Conservation (phyloP, 805 yeast species). For the Candida methanosorbosa region DNA sequence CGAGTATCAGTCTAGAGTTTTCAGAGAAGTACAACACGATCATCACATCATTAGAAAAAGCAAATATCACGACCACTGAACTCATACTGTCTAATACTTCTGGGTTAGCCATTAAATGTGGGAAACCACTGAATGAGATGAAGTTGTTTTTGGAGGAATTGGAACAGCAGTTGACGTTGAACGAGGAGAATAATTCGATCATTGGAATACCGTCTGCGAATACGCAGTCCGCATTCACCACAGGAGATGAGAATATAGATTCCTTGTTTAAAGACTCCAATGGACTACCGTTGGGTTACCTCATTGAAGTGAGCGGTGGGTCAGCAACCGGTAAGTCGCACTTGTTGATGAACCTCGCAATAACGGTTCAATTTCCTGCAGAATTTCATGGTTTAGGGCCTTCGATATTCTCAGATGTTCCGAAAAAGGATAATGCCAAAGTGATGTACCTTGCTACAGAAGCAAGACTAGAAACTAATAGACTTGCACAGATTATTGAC, state of each 20-base stretch:
- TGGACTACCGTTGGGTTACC: conserved; percentile 45
- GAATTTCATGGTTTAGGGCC: conserved; percentile 37
- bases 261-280: conserved; percentile 33
- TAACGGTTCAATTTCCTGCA: conserved; percentile 44
- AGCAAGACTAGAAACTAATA: conserved; percentile 54
- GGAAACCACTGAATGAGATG: conserved; percentile 25
- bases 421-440: conserved; percentile 18
- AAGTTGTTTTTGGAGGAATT: conserved; percentile 7
- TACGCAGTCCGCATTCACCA: conserved; percentile 27
- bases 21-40: not conserved
- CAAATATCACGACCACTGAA: conserved; percentile 28
- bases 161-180: not conserved
- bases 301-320: conserved; percentile 77
- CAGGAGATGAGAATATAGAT: conserved; percentile 48
- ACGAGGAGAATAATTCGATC: not conserved
- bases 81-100: conserved; percentile 28
- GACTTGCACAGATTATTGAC: conserved; percentile 41
- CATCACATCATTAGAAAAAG: not conserved
- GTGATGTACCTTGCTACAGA: conserved; percentile 80
- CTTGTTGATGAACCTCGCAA: conserved; percentile 55
- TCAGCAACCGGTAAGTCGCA: conserved; percentile 87
- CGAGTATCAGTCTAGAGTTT: not conserved
- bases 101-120: conserved; percentile 24
- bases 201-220: not conserved
- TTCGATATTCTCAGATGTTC: conserved; percentile 14